Evolutionary conservation across 2,329 filamentous ascomycete genomes (phyloP), one percentile per base, ranked within the genome.

Genomic region (Chaetomium sp.): DNA sequence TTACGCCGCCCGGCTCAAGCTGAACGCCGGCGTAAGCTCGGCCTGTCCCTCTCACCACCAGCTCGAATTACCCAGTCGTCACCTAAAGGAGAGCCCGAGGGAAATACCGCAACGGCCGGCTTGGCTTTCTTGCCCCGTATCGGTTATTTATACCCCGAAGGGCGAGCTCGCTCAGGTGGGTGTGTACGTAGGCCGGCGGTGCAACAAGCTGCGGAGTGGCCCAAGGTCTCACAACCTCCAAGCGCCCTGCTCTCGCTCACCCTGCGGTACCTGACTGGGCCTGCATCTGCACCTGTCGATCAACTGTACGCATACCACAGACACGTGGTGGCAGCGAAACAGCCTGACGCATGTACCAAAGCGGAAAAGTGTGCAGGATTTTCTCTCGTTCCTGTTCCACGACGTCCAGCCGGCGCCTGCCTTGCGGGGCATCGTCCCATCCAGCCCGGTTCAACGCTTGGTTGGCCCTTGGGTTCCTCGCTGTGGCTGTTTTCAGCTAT

Each of bases 291-390:
- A 27, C 19, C 19, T 27, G 19, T 27, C 19, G 19, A 27, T 27
- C 19, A 27, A 27, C 19, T 27, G 19, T 27, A 27, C 19, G 19
- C 19, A 27, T 27, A 41, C 44, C 40, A 49, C 34, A 56, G 35
- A 53, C 49, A 56, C 54, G 49, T 53, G 54, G 54, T 53, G 41
- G 49, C 36, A 27, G 19, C 19, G 19, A 27, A 27, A 27, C 3
- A 27, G 19, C 19, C 19, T 27, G 19, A 27, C 19, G 19, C 19
- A 27, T 27, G 19, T 3, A 27, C 19, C 19, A 27, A 27, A 27
- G 19, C 19, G 19, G 19, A 27, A 27, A 27, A 27, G 19, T 27
- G 19, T 27, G 19, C 19, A 27, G 19, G 19, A 27, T 27, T 27
- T 27, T 27, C 19, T 34, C 46, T 35, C 12, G 42, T 7, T 19